Percentiles rank a stretch among this genome's conserved stretches.
phyloP scores from a whole-genome alignment of 352 stramenopile species.

The Phytophthora europaea region DNA sequence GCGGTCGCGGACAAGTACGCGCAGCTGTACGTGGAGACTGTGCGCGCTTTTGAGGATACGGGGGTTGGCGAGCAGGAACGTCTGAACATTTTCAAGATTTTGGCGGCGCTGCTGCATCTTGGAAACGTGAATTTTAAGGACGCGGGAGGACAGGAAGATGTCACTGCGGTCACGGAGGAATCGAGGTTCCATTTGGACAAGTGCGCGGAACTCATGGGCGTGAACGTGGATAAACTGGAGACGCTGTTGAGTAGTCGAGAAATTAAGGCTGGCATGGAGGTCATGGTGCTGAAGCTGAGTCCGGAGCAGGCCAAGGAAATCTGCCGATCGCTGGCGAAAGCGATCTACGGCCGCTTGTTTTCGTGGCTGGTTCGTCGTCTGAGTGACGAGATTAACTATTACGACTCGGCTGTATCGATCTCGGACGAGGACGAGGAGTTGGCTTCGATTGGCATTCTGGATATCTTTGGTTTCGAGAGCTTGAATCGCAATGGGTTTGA shows the following conservation, averaged over 20 bases:
- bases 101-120: slow-evolving; percentile 95
- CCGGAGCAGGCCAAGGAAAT: slow-evolving; percentile 88
- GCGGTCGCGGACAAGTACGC: slow-evolving; percentile 61
- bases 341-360: slow-evolving; percentile 97
- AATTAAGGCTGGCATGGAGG: slow-evolving; percentile 94
- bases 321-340: slow-evolving; percentile 95
- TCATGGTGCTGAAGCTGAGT: slow-evolving; percentile 84
- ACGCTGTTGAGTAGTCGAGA: slow-evolving; percentile 89
- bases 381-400: slow-evolving; percentile 86
- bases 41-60: slow-evolving; percentile 83
- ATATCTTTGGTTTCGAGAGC: slow-evolving; percentile 93
- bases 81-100: slow-evolving; percentile 71
- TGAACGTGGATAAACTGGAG: slow-evolving; percentile 85
- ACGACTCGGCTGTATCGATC: slow-evolving; percentile 50
- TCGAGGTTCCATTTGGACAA: slow-evolving; percentile 70
- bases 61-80: slow-evolving; percentile 64
- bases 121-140: slow-evolving; percentile 94
- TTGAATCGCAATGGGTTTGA: slow-evolving; percentile 88
- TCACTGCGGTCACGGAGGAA: slow-evolving; percentile 48
- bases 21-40: slow-evolving; percentile 69
- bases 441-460: slow-evolving; percentile 86
- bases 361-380: slow-evolving; percentile 93
- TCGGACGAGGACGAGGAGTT: slow-evolving; percentile 60
- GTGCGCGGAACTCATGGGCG: slow-evolving; percentile 90
- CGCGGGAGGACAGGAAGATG: slow-evolving; percentile 52